A percentile compares a stretch with the other conserved stretches of the same genome.
Evolutionary conservation across 257 asterid genomes (phyloP).

Genomic region (Nicotiana attenuata): DNA sequence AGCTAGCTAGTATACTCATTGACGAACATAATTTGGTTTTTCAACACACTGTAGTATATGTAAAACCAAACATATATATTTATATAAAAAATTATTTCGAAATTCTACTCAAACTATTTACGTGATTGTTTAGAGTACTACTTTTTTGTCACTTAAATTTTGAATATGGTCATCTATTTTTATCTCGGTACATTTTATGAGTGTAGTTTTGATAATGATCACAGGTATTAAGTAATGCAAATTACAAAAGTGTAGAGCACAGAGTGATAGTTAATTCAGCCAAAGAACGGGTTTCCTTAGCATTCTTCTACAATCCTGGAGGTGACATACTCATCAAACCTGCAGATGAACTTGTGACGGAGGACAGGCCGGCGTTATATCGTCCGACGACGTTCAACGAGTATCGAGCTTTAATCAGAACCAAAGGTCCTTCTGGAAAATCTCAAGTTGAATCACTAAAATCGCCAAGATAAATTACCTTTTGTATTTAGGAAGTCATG

Average conservation of each 20-base stretch:
- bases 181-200: background rate
- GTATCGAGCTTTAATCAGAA: conserved; percentile 34
- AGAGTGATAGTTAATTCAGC: conserved; percentile 34
- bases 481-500: background rate
- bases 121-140: background rate
- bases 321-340: conserved; percentile 28
- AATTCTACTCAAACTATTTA: background rate
- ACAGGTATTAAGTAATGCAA: conserved; percentile 31
- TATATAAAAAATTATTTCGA: too few relatives aligned
- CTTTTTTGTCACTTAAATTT: background rate
- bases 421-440: conserved; percentile 35
- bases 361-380: conserved; percentile 15
- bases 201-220: background rate
- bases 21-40: too few relatives aligned
- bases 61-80: background rate
- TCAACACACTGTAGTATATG: too few relatives aligned
- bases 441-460: conserved; percentile 30
- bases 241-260: conserved; percentile 41
- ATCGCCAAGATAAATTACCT: conserved; percentile 6
- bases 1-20: too few relatives aligned
- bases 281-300: conserved; percentile 30
- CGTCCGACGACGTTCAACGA: conserved; percentile 22
- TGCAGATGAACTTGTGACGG: conserved; percentile 21
- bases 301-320: conserved; percentile 37
- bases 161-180: background rate